Conservation (phyloP, 257 asterid species). For the Jacaranda copaia region DNA sequence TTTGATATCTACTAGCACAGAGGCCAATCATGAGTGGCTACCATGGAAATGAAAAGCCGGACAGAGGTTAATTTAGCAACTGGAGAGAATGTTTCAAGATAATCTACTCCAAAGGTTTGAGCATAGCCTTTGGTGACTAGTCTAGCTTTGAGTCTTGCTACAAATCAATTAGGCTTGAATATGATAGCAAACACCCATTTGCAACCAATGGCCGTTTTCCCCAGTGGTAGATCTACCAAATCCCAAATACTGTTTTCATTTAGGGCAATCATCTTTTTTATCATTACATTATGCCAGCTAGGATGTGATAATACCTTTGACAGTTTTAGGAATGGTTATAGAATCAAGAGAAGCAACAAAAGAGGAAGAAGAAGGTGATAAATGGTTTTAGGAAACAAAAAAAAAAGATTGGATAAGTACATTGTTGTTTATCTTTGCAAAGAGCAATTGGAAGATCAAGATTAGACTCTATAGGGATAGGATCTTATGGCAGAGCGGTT, state of each 20-base stretch:
- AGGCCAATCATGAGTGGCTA: no score
- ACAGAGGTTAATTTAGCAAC: no score
- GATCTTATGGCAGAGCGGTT: no score
- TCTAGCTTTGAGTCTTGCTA: not conserved
- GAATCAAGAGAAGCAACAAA: not conserved
- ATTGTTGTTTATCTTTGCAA: not conserved
- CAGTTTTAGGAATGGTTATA: not conserved
- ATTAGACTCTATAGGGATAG: no score
- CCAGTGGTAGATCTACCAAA: not conserved
- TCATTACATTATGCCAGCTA: not conserved
- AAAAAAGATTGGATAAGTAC: not conserved
- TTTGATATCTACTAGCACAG: not conserved
- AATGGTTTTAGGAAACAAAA: not conserved
- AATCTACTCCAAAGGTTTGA: not conserved
- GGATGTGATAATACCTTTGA: not conserved
- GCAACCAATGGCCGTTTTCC: not conserved
- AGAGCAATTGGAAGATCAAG: conserved; percentile 11
- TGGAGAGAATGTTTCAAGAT: not conserved
- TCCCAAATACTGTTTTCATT: conserved; percentile 7
- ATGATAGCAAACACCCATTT: conserved; percentile 13
- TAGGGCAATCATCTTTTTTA: conserved; percentile 2
- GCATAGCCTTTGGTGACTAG: conserved; percentile 20
- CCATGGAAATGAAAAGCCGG: no score
- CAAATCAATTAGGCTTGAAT: not conserved
- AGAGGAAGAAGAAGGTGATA: conserved; percentile 8